These are phyloP conservation scores for Penicillium verrucosum DNA, from an alignment of 2,329 filamentous ascomycete genomes.

Conservation along the genomic window DNA sequence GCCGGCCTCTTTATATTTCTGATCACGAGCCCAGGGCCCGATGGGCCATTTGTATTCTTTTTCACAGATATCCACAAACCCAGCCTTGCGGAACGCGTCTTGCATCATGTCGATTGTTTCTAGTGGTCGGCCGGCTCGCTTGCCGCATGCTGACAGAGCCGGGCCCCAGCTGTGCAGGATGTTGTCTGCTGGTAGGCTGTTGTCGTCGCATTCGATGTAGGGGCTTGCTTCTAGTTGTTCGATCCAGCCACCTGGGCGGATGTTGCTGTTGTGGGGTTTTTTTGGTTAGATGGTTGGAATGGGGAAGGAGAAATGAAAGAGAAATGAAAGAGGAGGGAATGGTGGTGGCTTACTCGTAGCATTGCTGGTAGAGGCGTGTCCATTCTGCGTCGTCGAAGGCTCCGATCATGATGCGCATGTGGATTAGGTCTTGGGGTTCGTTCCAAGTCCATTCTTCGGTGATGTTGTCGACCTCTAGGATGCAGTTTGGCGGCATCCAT, in stretches of 20 bases:
- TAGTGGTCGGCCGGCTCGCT: conserved; percentile 22
- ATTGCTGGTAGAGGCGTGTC: conserved; percentile 18
- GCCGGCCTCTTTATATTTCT: conserved; percentile 41
- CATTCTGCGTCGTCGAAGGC: conserved; percentile 17
- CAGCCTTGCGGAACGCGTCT: conserved; percentile 21
- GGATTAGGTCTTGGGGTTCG: conserved; percentile 26
- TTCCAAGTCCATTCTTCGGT: conserved; percentile 24
- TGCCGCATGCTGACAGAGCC: conserved; percentile 17
- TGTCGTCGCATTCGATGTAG: conserved; percentile 17
- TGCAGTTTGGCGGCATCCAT: conserved; percentile 30
- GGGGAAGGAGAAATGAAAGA: too few species aligned
- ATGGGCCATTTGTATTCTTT: conserved; percentile 31
- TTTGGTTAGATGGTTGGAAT: background rate
- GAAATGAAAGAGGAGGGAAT: too few species aligned
- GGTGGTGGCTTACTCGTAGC: conserved; percentile 13
- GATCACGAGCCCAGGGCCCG: conserved; percentile 32
- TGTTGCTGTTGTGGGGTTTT: conserved; percentile 5
- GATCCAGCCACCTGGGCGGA: conserved; percentile 23
- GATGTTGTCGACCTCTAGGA: conserved; percentile 27
- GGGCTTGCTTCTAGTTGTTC: conserved; percentile 21
- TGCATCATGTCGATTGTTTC: conserved; percentile 25
- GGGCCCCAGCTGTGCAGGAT: conserved; percentile 16
- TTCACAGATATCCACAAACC: conserved; percentile 33
- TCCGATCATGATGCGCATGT: conserved; percentile 22
- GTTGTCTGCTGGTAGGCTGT: conserved; percentile 15